A percentile compares a stretch with the other conserved stretches of the same genome.
These are phyloP conservation scores for Nematocida major DNA, from an alignment of 371 early-diverging fungal species.

Conservation along the genomic window DNA sequence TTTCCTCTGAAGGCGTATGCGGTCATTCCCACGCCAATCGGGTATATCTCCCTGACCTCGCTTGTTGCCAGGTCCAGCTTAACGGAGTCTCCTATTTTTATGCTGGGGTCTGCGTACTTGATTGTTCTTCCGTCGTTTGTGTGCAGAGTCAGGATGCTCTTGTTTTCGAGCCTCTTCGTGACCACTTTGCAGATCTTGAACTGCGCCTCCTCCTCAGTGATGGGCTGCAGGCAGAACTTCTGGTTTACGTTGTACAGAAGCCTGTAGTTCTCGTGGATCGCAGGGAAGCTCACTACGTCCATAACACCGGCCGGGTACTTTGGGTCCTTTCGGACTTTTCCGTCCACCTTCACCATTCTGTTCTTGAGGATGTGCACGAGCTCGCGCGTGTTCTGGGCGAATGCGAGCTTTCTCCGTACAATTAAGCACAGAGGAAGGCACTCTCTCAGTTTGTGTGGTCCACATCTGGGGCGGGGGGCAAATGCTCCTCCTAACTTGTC, in stretches of 20 bases:
- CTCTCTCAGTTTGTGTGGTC: conserved; percentile 97
- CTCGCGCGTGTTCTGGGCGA: conserved; percentile 93
- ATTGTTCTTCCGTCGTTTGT: conserved; percentile 98
- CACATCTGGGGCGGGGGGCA: conserved; percentile 91
- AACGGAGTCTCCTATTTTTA: conserved; percentile 95
- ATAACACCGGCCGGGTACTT: conserved; percentile 98
- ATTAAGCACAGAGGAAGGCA: conserved; percentile 94
- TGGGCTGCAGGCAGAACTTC: conserved; percentile 96
- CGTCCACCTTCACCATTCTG: conserved; percentile 94
- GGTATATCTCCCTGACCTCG: conserved; percentile 83
- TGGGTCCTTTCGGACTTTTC: conserved; percentile 89
- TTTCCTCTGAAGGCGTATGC: conserved; percentile 93
- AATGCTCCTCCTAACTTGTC: conserved; percentile 93
- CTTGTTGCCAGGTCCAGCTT: conserved; percentile 83
- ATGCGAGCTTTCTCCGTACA: conserved; percentile 93
- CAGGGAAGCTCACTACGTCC: conserved; percentile 95
- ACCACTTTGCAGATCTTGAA: conserved; percentile 97
- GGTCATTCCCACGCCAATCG: conserved; percentile 87
- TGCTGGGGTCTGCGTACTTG: conserved; percentile 95
- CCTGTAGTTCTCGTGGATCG: conserved; percentile 97
- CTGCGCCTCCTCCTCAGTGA: conserved; percentile 91
- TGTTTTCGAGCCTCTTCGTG: conserved; percentile 79
- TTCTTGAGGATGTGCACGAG: conserved; percentile 87
- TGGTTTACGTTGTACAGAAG: conserved; percentile 95
- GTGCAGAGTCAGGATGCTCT: conserved; percentile 85